Evolutionary conservation across 148 eudicot species (phyloP), one percentile per base, ranked within the genome.

Genomic region (Camellia lanceoleosa): DNA sequence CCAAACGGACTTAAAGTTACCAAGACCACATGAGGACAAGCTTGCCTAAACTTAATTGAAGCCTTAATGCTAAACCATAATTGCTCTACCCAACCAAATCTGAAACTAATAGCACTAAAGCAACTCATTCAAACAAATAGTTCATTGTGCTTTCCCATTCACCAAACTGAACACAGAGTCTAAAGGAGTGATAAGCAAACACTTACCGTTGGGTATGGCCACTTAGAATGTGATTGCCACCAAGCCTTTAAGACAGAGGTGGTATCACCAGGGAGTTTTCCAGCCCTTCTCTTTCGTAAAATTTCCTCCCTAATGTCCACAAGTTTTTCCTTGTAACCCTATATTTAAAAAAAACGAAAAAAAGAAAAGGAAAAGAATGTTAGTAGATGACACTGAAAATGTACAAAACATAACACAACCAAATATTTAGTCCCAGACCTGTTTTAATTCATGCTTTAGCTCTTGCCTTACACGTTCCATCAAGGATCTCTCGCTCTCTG

Each of bases 211-310:
- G 98, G 98, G 80, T 94, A 94, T 62, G 98, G 98, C 98, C 98
- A 94, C 84, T 94, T 94, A 64, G 98, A 87, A 85, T 94, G 98
- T 10, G 97, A 89, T 78, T 92, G 98, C 98, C 98, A 94, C 98
- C 98, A 94, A 84, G 93, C 91, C 78, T 94, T 94, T 58, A 94
- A 86, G 75, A 92, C 93, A 75, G 97, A 92, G 70, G 98, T 94
- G 64, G 98, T 94, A 81, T 94, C 98, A 74, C 98, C 98, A 38
- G 98, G 98, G 14, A 94, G 93, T 83, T 94, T 94, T 73, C 98
- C 98, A 0, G 98, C 98, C 80, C 98, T 89, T 86, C 98, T 94
- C 86, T 94, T 94, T 80, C 98, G 93, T 63, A 94, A 86, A 67
- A 94, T 94, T 74, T 94, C 98, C 83, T 92, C 98, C 83, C 98